A percentile compares a stretch with the other conserved stretches of the same genome.
phyloP scores from a whole-genome alignment of 352 stramenopile species.

The Thraustochytrium striatum region DNA sequence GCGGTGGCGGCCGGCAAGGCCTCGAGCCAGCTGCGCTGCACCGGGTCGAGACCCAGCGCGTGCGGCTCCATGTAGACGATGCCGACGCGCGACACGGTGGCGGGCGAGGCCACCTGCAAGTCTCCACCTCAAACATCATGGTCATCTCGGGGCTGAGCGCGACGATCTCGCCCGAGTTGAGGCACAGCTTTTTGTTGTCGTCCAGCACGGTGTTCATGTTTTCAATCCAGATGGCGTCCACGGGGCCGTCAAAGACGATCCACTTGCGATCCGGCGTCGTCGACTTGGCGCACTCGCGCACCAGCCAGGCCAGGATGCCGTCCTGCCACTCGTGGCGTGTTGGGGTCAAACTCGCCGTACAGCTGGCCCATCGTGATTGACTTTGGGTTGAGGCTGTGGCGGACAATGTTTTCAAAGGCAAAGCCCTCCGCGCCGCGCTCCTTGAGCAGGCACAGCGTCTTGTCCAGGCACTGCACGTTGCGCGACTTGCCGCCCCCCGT shows the following conservation, averaged over 20 bases:
- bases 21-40: constrained; percentile 81
- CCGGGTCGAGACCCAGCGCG: constrained; percentile 79
- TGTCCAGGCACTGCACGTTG: constrained; percentile 74
- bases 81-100: constrained; percentile 83
- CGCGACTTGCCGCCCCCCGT: constrained; percentile 84
- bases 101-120: constrained; percentile 82
- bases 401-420: constrained; percentile 69
- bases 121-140: constrained; percentile 95
- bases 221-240: constrained; percentile 93
- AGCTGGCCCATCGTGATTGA: constrained; percentile 91
- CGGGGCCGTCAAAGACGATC: constrained; percentile 89
- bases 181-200: constrained; percentile 91
- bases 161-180: constrained; percentile 89
- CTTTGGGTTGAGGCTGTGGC: constrained; percentile 86
- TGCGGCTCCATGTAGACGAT: constrained; percentile 95
- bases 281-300: constrained; percentile 79
- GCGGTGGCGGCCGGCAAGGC: constrained; percentile 55
- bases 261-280: constrained; percentile 81
- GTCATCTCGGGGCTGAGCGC: constrained; percentile 88
- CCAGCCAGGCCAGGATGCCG: constrained; percentile 79
- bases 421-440: constrained; percentile 62
- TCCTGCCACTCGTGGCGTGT: constrained; percentile 92
- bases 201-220: constrained; percentile 96
- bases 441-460: constrained; percentile 78
- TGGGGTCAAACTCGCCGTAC: constrained; percentile 88